Evolutionary conservation across 768 basidiomycete species (phyloP).

Genomic region (Suillus occidentalis): DNA sequence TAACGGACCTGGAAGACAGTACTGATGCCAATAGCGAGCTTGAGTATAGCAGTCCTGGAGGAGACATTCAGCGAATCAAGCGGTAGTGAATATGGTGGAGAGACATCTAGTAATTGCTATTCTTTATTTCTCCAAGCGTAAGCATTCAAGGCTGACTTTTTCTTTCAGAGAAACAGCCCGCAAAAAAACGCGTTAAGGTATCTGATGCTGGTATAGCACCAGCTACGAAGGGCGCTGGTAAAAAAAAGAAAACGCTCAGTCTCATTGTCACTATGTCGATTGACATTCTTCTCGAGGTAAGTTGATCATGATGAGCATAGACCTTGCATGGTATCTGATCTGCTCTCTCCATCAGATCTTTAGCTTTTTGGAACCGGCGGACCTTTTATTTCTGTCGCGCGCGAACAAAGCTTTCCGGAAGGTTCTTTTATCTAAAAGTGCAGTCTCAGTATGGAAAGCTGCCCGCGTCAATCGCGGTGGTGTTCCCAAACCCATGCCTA

Average conservation of each 20-base stretch:
- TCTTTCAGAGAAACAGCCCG: background rate
- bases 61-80: background rate
- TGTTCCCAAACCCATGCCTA: conserved; percentile 24
- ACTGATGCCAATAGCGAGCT: background rate
- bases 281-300: conserved; percentile 32
- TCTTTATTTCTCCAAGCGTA: background rate
- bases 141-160: background rate
- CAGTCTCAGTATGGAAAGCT: conserved; percentile 28
- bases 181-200: background rate
- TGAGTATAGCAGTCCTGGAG: background rate
- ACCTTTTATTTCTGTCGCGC: conserved; percentile 31
- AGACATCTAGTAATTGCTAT: background rate
- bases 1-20: conserved; percentile 1
- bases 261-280: conserved; percentile 22
- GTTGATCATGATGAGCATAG: background rate
- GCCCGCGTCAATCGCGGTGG: conserved; percentile 5
- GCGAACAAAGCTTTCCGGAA: conserved; percentile 29
- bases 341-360: conserved; percentile 24
- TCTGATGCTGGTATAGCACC: no score
- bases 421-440: conserved; percentile 21
- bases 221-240: background rate
- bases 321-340: background rate
- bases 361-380: conserved; percentile 27
- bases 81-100: background rate
- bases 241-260: conserved; percentile 12